Evolutionary conservation across 148 eudicot species (phyloP), one percentile per base, ranked within the genome.

Genomic region (Rhododendron vialii): DNA sequence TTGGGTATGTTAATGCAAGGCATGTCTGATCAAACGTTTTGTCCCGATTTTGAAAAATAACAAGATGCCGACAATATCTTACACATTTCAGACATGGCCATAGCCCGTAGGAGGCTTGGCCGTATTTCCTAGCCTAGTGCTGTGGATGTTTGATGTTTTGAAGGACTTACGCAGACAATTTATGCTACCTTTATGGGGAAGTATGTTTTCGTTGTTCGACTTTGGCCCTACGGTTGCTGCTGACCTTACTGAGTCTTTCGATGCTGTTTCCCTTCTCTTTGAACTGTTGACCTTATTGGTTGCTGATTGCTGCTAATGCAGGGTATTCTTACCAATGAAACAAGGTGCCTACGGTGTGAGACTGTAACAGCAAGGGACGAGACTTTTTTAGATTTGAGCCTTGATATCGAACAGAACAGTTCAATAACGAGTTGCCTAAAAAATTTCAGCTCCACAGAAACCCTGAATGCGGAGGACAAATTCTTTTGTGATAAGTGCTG

Each of bases 391-490:
- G 98, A 95, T 85, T 87, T 95, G 90, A 95, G 98, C 93, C 93
- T 95, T 89, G 98, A 95, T 88, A 95, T 95, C 80, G 98, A 95
- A 89, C 98, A 95, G 91, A 95, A 94, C 81, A 94, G 94, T 91
- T 95, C 98, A 35, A 92, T 95, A 81, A 94, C 98, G 13, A 94
- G 98, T 82, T 95, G 98, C 89, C 91, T 95, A 33, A 94, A 92
- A 91, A 95, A 96, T 86, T 96, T 96, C 61, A 94, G 98, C 76
- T 94, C 98, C 30, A 96, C 96, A 18, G 98, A 94, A 91, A 94
- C 98, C 50, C 88, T 96, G 26, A 96, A 96, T 85, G 98, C 98
- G 0, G 98, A 96, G 92, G 98, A 96, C 93, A 96, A 96, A 89
- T 94, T 96, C 86, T 96, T 96, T 82, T 96, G 98, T 86, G 98